Percentiles rank a stretch among this genome's conserved stretches.
Evolutionary conservation across 2,329 filamentous ascomycete genomes (phyloP).

Genomic region (Lecanicillium sp.): DNA sequence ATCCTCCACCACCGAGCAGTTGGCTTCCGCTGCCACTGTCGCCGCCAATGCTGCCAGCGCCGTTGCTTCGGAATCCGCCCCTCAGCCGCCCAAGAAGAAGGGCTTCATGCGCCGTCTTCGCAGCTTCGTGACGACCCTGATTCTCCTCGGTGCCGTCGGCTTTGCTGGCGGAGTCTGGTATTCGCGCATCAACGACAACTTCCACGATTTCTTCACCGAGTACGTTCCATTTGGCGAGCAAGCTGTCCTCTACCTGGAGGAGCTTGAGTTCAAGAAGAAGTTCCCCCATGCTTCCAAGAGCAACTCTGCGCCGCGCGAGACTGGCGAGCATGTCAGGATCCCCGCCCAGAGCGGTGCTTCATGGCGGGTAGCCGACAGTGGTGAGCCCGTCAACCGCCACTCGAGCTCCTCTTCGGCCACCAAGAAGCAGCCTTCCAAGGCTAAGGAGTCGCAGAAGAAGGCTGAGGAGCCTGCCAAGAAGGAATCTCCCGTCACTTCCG

Average conservation of each 20-base stretch:
- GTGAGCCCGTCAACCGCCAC: constrained; percentile 50
- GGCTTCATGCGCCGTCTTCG: constrained; percentile 64
- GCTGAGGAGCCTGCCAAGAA: constrained; percentile 19
- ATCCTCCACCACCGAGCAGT: background rate
- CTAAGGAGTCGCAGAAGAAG: constrained; percentile 23
- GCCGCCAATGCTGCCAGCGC: constrained; percentile 12
- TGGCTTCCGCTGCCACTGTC: constrained; percentile 22
- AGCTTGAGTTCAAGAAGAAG: constrained; percentile 82
- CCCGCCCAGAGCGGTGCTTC: constrained; percentile 79
- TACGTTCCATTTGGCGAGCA: constrained; percentile 93
- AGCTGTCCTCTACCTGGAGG: constrained; percentile 89
- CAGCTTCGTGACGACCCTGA: constrained; percentile 67
- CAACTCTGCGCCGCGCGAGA: constrained; percentile 41
- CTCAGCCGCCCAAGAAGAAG: constrained; percentile 46
- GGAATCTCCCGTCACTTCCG: constrained; percentile 16
- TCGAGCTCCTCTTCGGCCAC: constrained; percentile 42
- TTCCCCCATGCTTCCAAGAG: constrained; percentile 50
- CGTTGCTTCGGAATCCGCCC: constrained; percentile 25
- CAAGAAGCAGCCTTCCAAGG: constrained; percentile 21
- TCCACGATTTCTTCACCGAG: constrained; percentile 98
- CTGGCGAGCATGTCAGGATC: constrained; percentile 70
- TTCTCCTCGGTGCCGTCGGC: constrained; percentile 67
- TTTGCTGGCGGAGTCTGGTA: constrained; percentile 90
- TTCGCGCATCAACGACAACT: constrained; percentile 89
- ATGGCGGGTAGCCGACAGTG: constrained; percentile 64